A percentile compares a stretch with the other conserved stretches of the same genome.
These are phyloP conservation scores for Hortaea werneckii DNA, from an alignment of 2,329 filamentous ascomycete genomes.

Conservation along the genomic window DNA sequence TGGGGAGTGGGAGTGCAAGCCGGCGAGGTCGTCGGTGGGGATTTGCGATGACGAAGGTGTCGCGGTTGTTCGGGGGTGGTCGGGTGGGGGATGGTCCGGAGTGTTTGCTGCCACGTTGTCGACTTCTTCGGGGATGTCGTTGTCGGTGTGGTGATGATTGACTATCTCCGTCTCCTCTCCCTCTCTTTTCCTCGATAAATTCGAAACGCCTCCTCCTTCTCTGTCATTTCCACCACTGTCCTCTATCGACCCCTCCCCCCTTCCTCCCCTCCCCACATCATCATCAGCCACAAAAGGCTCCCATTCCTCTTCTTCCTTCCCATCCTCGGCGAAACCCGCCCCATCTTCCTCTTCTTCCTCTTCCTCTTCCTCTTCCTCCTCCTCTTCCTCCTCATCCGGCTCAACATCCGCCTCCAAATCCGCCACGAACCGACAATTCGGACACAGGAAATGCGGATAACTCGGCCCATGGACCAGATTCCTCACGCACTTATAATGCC, in stretches of 20 bases:
- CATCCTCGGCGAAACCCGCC: slow-evolving; percentile 67
- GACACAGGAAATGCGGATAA: slow-evolving; percentile 91
- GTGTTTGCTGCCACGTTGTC: no score
- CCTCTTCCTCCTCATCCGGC: slow-evolving; percentile 53
- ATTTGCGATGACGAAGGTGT: no score
- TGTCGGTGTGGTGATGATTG: no score
- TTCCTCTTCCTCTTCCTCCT: slow-evolving; percentile 24
- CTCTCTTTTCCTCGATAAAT: no score
- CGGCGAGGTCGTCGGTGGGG: no score
- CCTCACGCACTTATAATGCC: slow-evolving; percentile 97
- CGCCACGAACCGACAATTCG: slow-evolving; percentile 90
- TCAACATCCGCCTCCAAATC: slow-evolving; percentile 94
- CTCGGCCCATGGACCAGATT: slow-evolving; percentile 67
- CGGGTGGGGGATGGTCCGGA: no score
- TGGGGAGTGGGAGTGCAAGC: no score
- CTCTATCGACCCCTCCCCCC: neutral
- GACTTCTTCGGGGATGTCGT: no score
- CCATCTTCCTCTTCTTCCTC: slow-evolving; percentile 47
- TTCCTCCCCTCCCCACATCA: neutral
- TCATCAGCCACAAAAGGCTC: neutral
- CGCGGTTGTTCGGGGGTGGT: no score
- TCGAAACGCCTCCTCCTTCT: neutral
- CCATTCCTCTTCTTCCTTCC: slow-evolving; percentile 30
- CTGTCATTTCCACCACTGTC: no score
- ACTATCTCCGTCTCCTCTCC: no score